Conservation (phyloP, 75 land plant genomes). For the Pseudotsuga menziesii region DNA sequence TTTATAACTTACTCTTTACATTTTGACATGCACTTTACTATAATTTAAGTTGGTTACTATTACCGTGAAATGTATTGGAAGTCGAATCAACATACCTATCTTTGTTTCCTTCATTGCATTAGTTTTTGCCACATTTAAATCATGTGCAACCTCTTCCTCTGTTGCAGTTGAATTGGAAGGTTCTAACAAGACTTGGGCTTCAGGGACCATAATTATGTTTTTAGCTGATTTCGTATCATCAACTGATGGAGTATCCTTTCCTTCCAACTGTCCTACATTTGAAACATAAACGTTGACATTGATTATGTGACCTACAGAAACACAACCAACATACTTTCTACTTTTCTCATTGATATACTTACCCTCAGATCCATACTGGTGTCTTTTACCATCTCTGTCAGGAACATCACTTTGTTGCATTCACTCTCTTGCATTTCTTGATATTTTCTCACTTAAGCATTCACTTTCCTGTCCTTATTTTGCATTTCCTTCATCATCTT, state of each 20-base stretch:
- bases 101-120: slow-evolving; percentile 97
- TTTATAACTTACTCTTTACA: not conserved
- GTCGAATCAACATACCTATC: slow-evolving; percentile 40
- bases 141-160: slow-evolving; percentile 38
- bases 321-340: not conserved
- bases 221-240: slow-evolving; percentile 33
- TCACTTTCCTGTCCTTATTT: slow-evolving; percentile 8
- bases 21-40: not conserved
- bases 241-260: not conserved
- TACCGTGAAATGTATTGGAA: not conserved
- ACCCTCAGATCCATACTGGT: not conserved
- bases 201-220: slow-evolving; percentile 36
- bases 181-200: slow-evolving; percentile 18
- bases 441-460: not conserved
- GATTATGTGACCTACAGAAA: not conserved
- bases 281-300: not conserved
- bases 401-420: not conserved
- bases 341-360: not conserved
- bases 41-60: not conserved
- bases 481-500: slow-evolving; percentile 2
- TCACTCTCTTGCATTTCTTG: slow-evolving; percentile 6
- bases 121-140: slow-evolving; percentile 73
- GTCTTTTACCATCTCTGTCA: slow-evolving; percentile 4
- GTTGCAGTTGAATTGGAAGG: slow-evolving; percentile 18
- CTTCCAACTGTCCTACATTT: slow-evolving; percentile 1